Evolutionary conservation across 768 basidiomycete genomes (phyloP).

Genomic region (Lactarius quietus): DNA sequence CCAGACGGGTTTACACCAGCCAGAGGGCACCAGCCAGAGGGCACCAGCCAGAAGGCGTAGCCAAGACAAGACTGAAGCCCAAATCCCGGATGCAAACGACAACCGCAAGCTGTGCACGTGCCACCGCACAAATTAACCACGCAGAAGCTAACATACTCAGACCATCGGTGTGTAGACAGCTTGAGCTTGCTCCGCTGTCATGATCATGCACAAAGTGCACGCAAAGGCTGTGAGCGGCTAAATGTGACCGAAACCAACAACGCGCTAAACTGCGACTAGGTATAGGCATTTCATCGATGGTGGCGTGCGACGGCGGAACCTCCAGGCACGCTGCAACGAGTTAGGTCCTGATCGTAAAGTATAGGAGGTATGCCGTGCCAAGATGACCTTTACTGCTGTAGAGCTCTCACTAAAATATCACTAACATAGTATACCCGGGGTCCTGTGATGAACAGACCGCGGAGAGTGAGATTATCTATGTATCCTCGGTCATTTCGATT

Average conservation of each 20-base stretch:
- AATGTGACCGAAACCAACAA: neutral
- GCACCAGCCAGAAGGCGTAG: neutral
- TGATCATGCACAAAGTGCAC: neutral
- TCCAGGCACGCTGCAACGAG: neutral
- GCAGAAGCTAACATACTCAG: neutral
- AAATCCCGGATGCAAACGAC: neutral
- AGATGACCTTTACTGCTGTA: too few species aligned
- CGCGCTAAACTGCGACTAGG: neutral
- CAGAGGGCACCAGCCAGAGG: too few species aligned
- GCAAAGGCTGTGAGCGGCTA: neutral
- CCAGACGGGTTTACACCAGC: conserved; percentile 7
- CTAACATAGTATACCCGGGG: neutral
- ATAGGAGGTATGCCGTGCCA: neutral
- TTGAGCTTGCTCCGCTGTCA: neutral
- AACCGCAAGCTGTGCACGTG: neutral
- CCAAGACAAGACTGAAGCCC: neutral
- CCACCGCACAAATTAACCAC: neutral
- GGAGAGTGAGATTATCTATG: conserved; percentile 9
- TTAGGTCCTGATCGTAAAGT: neutral
- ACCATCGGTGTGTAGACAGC: neutral
- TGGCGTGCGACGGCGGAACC: neutral
- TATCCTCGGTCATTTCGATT: conserved; percentile 59
- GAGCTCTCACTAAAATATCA: too few species aligned
- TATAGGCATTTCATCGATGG: neutral
- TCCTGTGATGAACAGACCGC: neutral